A percentile compares a stretch with the other conserved stretches of the same genome.
These are phyloP conservation scores for Malus hybrid DNA, from an alignment of 331 rosid genomes.

Conservation along the genomic window DNA sequence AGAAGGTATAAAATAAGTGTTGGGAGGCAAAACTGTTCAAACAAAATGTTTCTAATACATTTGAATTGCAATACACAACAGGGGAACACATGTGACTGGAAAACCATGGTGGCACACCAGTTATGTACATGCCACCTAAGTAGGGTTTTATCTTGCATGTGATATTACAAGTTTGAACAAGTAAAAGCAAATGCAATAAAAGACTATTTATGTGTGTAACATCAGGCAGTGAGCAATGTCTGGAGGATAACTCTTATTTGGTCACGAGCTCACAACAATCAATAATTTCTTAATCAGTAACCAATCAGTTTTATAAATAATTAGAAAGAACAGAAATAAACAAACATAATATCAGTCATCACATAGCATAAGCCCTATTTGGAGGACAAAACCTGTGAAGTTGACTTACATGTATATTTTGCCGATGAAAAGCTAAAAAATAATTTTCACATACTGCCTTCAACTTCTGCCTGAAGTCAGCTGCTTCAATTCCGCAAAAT, in stretches of 20 bases:
- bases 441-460: constrained; percentile 93
- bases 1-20: neutral
- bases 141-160: neutral
- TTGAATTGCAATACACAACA: neutral
- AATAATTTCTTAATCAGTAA: neutral
- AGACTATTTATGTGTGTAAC: neutral
- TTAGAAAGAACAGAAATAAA: neutral
- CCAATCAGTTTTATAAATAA: neutral
- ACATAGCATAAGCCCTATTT: constrained; percentile 9
- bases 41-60: neutral
- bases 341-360: constrained; percentile 9
- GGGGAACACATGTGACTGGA: neutral
- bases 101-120: neutral
- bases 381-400: constrained; percentile 24
- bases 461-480: constrained; percentile 90
- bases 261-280: neutral
- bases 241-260: neutral
- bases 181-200: neutral
- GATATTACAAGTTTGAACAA: neutral
- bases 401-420: constrained; percentile 77
- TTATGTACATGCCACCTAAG: neutral
- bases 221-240: neutral
- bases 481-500: constrained; percentile 92
- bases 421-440: constrained; percentile 87
- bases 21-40: neutral